Evolutionary conservation across 805 yeast genomes (phyloP).

Genomic region (Candida tallmaniae): DNA sequence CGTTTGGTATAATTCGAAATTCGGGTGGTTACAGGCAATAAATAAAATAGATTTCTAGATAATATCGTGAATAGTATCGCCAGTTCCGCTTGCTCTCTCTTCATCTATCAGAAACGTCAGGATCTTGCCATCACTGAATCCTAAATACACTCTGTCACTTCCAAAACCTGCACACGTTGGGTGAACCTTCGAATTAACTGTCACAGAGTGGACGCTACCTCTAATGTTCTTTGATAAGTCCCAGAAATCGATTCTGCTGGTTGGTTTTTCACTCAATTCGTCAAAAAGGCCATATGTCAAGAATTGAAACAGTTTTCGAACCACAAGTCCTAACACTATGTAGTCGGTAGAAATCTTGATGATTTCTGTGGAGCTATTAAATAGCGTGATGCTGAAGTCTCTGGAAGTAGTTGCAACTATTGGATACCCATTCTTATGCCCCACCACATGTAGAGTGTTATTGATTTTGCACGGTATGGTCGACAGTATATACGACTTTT

Average conservation of each 20-base stretch:
- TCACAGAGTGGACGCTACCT: constrained; percentile 2
- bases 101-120: constrained; percentile 12
- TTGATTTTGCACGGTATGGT: constrained; percentile 7
- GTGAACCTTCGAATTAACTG: constrained; percentile 3
- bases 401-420: constrained; percentile 7
- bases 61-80: constrained; percentile 13
- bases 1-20: no score
- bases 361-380: constrained; percentile 9
- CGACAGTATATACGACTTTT: constrained; percentile 11
- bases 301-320: constrained; percentile 22
- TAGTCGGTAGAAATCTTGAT: constrained; percentile 17
- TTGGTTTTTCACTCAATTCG: constrained; percentile 5
- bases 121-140: constrained; percentile 19
- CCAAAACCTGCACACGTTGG: constrained; percentile 13
- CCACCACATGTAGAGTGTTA: constrained; percentile 6
- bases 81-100: neutral
- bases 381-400: constrained; percentile 8
- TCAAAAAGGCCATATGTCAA: constrained; percentile 17
- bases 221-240: constrained; percentile 15
- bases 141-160: constrained; percentile 14
- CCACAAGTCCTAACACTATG: constrained; percentile 15
- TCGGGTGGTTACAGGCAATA: no score
- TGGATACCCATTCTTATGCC: constrained; percentile 6
- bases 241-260: constrained; percentile 25
- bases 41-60: no score